Evolutionary conservation across 192 early-diverging fungal genomes (phyloP).

Genomic region (Coemansia sp.): DNA sequence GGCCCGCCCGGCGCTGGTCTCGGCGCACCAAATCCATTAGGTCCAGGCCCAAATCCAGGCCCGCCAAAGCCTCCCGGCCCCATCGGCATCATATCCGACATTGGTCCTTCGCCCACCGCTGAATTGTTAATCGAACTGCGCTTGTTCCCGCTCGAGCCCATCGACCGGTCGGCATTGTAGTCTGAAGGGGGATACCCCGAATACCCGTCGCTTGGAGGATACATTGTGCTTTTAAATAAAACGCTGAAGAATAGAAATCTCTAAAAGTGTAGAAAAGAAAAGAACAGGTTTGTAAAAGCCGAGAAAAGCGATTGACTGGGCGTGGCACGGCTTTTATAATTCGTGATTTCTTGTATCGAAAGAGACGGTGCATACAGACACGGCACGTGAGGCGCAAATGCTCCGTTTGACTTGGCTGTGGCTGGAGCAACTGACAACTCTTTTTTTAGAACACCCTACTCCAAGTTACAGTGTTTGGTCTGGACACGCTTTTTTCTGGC

Average conservation of each 20-base stretch:
- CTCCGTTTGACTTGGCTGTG: background rate
- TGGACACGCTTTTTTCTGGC: too few relatives aligned
- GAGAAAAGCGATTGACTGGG: background rate
- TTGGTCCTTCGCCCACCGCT: slow-evolving; percentile 22
- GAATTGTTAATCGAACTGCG: slow-evolving; percentile 19
- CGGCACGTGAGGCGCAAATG: background rate
- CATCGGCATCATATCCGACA: slow-evolving; percentile 27
- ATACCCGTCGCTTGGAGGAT: slow-evolving; percentile 3
- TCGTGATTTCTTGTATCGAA: too few relatives aligned
- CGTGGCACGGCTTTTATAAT: background rate
- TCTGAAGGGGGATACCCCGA: slow-evolving; percentile 1
- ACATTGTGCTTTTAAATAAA: background rate
- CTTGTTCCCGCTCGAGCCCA: background rate
- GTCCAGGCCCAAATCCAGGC: background rate
- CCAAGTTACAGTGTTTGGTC: too few relatives aligned
- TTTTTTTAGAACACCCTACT: slow-evolving; percentile 1
- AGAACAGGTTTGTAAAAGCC: background rate
- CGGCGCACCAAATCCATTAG: background rate
- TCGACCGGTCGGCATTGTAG: background rate
- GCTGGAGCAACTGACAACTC: slow-evolving; percentile 1
- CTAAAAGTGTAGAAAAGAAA: background rate
- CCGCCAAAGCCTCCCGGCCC: slow-evolving; percentile 8
- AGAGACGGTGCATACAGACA: too few relatives aligned
- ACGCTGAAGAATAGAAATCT: background rate
- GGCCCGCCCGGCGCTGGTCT: slow-evolving; percentile 1